Conservation (phyloP, 441 rosid species). For the Corymbia citriodora region DNA sequence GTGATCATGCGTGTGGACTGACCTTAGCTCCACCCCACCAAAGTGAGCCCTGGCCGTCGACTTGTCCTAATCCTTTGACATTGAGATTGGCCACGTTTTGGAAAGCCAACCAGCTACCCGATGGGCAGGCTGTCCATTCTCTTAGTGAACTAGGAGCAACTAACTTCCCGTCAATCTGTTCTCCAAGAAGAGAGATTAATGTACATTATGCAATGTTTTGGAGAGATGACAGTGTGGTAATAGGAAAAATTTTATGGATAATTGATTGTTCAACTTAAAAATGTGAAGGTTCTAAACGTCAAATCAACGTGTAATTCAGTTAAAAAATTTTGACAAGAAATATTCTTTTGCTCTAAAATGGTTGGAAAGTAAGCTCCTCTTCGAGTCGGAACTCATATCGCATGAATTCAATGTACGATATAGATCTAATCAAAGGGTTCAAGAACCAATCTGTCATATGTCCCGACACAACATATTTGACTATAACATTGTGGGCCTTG, state of each 20-base stretch:
- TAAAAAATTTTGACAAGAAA: not conserved
- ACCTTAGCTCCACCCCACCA: conserved; percentile 24
- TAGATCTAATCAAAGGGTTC: not conserved
- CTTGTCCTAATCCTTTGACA: conserved; percentile 16
- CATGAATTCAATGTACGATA: not conserved
- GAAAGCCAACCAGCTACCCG: conserved; percentile 16
- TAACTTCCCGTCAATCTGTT: conserved; percentile 20
- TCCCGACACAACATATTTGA: not conserved
- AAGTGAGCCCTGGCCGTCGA: conserved; percentile 22
- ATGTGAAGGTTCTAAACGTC: too few relatives aligned
- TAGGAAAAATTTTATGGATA: not conserved
- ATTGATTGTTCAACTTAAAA: too few relatives aligned
- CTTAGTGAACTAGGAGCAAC: conserved; percentile 4
- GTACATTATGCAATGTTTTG: not conserved
- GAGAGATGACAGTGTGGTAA: not conserved
- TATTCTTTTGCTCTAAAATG: not conserved
- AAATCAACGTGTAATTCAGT: too few relatives aligned
- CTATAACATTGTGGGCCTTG: not conserved
- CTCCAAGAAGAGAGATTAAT: not conserved
- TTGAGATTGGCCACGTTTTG: conserved; percentile 1
- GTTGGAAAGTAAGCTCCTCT: not conserved
- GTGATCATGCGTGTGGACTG: not conserved
- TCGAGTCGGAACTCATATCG: not conserved
- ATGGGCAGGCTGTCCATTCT: not conserved
- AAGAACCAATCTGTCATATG: not conserved